Conservation (phyloP, 1,284 basidiomycete genomes). For the Cryptococcus sp. region DNA sequence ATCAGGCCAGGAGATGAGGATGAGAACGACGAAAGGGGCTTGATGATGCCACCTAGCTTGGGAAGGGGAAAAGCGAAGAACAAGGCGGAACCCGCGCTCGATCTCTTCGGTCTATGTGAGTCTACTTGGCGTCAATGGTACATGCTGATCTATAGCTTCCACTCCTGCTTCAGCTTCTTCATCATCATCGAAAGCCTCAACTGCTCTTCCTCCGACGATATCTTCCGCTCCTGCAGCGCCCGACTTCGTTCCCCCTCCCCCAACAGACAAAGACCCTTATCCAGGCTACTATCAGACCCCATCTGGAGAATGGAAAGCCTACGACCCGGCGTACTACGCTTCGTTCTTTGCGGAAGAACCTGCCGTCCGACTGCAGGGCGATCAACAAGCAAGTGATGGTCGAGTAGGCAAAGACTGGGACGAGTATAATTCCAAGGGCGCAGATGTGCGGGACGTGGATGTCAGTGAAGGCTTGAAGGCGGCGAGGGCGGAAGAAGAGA, state of each 20-base stretch:
- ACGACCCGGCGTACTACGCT: constrained; percentile 70
- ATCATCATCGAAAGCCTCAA: constrained; percentile 5
- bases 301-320: constrained; percentile 68
- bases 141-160: not conserved
- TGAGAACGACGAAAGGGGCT: constrained; percentile 1
- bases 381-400: constrained; percentile 20
- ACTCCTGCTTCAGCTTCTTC: not conserved
- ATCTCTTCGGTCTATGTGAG: constrained; percentile 44
- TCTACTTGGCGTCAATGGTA: not conserved
- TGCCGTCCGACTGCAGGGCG: not conserved
- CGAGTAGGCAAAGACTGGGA: constrained; percentile 40
- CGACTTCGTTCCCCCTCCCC: constrained; percentile 68
- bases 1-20: constrained; percentile 13
- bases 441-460: constrained; percentile 33
- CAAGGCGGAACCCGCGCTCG: constrained; percentile 22
- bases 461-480: constrained; percentile 28
- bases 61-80: constrained; percentile 14
- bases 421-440: constrained; percentile 25
- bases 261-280: constrained; percentile 67
- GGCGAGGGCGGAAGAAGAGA: constrained; percentile 27
- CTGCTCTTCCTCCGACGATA: constrained; percentile 25
- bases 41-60: constrained; percentile 19
- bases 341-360: constrained; percentile 50
- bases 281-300: constrained; percentile 84
- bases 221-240: constrained; percentile 41